Percentiles rank a stretch among this genome's conserved stretches.
Conservation (phyloP, 2,329 filamentous ascomycete species). For the Apiospora rasikravindrae region DNA sequence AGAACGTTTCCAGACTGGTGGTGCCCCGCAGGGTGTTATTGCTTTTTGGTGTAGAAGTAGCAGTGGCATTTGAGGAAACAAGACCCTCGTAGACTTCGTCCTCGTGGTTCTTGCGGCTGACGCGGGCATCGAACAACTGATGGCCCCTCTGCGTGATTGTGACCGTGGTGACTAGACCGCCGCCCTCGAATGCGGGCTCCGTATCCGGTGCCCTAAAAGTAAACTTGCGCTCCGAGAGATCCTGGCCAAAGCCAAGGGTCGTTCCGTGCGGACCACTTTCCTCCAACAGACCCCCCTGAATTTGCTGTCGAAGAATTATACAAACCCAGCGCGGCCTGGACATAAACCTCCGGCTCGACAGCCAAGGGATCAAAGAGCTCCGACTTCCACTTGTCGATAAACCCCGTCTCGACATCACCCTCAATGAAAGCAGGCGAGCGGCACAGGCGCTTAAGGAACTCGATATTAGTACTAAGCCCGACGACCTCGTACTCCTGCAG, state of each 20-base stretch:
- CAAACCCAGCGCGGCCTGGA: conserved; percentile 84
- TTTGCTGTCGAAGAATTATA: conserved; percentile 53
- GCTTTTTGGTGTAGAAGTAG: background rate
- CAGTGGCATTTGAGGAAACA: conserved; percentile 39
- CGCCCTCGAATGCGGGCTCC: conserved; percentile 66
- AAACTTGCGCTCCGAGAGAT: conserved; percentile 51
- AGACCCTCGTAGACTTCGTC: conserved; percentile 52
- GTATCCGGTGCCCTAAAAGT: conserved; percentile 64
- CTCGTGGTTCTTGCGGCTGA: conserved; percentile 49
- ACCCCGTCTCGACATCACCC: conserved; percentile 93
- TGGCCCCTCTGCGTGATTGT: conserved; percentile 54
- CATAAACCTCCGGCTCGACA: conserved; percentile 75
- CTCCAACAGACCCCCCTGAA: conserved; percentile 34
- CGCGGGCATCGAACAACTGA: conserved; percentile 51
- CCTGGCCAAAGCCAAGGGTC: conserved; percentile 60
- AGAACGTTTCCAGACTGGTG: conserved; percentile 70
- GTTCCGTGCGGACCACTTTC: conserved; percentile 47
- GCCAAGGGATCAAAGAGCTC: conserved; percentile 73
- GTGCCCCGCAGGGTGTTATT: conserved; percentile 28
- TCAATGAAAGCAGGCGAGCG: conserved; percentile 80
- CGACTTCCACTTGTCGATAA: conserved; percentile 85
- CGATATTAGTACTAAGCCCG: conserved; percentile 92
- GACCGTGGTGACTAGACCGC: conserved; percentile 56
- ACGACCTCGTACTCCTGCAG: conserved; percentile 91
- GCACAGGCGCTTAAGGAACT: conserved; percentile 91